Conservation (phyloP, 1,139 yeast species). For the Taiozyma sp. region DNA sequence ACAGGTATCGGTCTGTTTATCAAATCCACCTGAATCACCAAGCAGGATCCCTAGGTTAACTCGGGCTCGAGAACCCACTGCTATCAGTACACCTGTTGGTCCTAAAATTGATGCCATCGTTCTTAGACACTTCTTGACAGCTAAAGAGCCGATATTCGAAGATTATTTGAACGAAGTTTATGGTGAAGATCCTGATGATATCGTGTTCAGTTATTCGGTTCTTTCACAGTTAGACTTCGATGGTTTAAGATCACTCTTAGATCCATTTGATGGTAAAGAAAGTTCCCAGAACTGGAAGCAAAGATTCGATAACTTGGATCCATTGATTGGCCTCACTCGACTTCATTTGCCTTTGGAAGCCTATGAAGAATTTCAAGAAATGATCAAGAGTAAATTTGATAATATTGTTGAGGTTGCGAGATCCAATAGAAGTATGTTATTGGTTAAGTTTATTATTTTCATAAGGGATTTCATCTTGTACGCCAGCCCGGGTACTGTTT, state of each 20-base stretch:
- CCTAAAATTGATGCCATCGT: neutral
- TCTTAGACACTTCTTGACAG: conserved; percentile 4
- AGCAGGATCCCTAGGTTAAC: conserved; percentile 2
- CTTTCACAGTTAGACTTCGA: conserved; percentile 5
- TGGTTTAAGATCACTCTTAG: conserved; percentile 9
- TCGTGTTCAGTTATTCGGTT: neutral
- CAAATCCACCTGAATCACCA: neutral
- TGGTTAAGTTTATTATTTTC: conserved; percentile 17
- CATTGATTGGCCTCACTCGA: conserved; percentile 17
- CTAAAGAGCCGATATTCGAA: conserved; percentile 15
- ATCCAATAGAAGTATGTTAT: conserved; percentile 15
- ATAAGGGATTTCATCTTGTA: conserved; percentile 20
- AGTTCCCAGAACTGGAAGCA: conserved; percentile 19
- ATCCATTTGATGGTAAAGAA: conserved; percentile 13
- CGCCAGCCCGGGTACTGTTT: conserved; percentile 7
- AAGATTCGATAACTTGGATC: conserved; percentile 12
- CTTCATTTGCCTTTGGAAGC: conserved; percentile 10
- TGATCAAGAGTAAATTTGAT: conserved; percentile 10
- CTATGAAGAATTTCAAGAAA: conserved; percentile 10
- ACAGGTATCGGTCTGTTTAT: neutral
- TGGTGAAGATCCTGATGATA: conserved; percentile 17
- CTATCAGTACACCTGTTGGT: neutral
- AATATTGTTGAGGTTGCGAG: conserved; percentile 11
- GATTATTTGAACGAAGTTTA: conserved; percentile 12
- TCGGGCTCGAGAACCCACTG: neutral